phyloP scores from a whole-genome alignment of 345 rosid species.

The Dipteronia sinensis region DNA sequence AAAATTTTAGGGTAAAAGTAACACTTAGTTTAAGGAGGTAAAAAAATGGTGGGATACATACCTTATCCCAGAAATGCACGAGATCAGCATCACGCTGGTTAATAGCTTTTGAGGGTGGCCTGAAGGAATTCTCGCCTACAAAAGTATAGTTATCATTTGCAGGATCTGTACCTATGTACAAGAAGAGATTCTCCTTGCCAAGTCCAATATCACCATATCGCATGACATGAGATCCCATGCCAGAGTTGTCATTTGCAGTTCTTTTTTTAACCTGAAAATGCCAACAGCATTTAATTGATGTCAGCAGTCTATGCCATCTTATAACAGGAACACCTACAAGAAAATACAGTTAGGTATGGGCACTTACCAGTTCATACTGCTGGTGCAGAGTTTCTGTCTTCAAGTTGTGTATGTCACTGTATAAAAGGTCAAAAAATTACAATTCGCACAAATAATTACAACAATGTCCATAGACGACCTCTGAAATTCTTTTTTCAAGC shows the following conservation, averaged over 20 bases:
- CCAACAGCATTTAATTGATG: constrained; percentile 5
- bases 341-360: neutral
- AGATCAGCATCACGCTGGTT: constrained; percentile 99
- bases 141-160: constrained; percentile 87
- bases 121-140: constrained; percentile 64
- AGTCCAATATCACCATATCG: constrained; percentile 78
- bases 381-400: constrained; percentile 75
- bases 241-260: constrained; percentile 50
- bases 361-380: constrained; percentile 85
- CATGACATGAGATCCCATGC: constrained; percentile 95
- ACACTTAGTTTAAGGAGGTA: neutral
- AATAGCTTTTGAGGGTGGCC: constrained; percentile 60
- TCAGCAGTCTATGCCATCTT: neutral
- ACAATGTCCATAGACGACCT: too few relatives aligned
- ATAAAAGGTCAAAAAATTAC: constrained; percentile 26
- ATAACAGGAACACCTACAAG: neutral
- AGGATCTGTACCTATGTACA: constrained; percentile 89
- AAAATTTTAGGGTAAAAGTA: neutral
- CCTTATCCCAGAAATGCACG: constrained; percentile 96
- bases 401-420: constrained; percentile 89
- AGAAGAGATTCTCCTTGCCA: constrained; percentile 54
- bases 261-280: constrained; percentile 75
- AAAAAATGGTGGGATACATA: constrained; percentile 25
- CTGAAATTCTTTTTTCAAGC: constrained; percentile 1
- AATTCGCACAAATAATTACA: neutral